phyloP scores from a whole-genome alignment of 768 basidiomycete species.

The Trametopsis cervina region DNA sequence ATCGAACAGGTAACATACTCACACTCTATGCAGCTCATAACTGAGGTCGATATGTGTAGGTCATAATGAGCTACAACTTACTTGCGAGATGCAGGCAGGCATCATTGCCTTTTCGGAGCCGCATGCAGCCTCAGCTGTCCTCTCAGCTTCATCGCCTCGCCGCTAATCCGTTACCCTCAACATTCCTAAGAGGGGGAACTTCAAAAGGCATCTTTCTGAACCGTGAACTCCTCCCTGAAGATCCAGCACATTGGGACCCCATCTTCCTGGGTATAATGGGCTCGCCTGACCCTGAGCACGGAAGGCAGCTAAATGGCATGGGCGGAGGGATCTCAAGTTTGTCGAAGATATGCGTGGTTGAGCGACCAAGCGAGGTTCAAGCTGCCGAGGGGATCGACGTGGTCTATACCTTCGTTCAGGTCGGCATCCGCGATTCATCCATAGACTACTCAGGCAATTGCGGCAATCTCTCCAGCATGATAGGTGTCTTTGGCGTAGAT shows the following conservation, averaged over 20 bases:
- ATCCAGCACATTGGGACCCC: conserved; percentile 44
- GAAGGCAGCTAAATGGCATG: conserved; percentile 74
- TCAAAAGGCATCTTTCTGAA: conserved; percentile 72
- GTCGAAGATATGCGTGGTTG: conserved; percentile 68
- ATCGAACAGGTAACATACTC: too few relatives aligned
- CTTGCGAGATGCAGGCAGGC: background rate
- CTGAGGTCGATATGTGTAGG: too few relatives aligned
- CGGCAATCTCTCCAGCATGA: conserved; percentile 67
- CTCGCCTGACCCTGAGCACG: conserved; percentile 65
- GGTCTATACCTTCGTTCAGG: conserved; percentile 64
- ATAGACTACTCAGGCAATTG: conserved; percentile 73
- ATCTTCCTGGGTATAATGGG: conserved; percentile 75
- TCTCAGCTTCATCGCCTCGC: background rate
- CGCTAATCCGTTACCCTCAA: conserved; percentile 29
- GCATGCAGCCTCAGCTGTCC: background rate
- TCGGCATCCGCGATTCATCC: conserved; percentile 44
- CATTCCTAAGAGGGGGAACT: conserved; percentile 67
- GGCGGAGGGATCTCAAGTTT: conserved; percentile 72
- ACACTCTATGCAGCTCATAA: too few relatives aligned
- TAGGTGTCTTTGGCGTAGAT: conserved; percentile 69
- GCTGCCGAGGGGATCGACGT: conserved; percentile 42
- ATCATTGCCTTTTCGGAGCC: background rate
- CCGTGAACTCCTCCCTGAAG: conserved; percentile 42
- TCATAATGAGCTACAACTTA: too few relatives aligned
- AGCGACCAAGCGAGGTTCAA: conserved; percentile 37